phyloP scores from a whole-genome alignment of 2,329 filamentous ascomycete genomes.

The Claviceps sorghi region DNA sequence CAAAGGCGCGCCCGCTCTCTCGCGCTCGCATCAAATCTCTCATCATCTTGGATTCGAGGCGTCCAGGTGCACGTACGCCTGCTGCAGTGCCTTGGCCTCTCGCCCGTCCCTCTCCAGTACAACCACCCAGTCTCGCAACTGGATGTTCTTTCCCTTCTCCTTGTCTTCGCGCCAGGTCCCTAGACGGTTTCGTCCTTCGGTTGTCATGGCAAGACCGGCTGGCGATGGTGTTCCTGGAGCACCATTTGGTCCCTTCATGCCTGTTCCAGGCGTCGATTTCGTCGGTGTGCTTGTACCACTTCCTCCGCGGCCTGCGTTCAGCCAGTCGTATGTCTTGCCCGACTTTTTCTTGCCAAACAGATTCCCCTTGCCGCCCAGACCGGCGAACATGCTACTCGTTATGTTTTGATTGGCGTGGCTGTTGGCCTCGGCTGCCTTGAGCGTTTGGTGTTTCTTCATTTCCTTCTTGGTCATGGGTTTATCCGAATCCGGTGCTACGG shows the following conservation, averaged over 20 bases:
- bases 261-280: conserved; percentile 18
- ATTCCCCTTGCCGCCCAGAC: conserved; percentile 47
- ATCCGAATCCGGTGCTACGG: conserved; percentile 46
- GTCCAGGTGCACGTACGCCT: conserved; percentile 39
- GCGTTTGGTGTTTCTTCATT: conserved; percentile 56
- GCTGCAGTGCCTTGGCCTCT: conserved; percentile 48
- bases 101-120: conserved; percentile 67
- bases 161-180: conserved; percentile 69
- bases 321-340: conserved; percentile 60
- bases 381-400: conserved; percentile 59
- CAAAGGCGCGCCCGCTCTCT: background rate
- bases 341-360: conserved; percentile 45
- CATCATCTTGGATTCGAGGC: conserved; percentile 28
- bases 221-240: conserved; percentile 17
- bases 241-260: conserved; percentile 20
- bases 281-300: conserved; percentile 40
- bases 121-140: conserved; percentile 68
- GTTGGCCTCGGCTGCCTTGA: conserved; percentile 62
- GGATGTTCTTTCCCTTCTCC: conserved; percentile 62
- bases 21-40: conserved; percentile 4
- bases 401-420: conserved; percentile 71
- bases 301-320: conserved; percentile 39
- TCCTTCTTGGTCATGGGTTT: conserved; percentile 82
- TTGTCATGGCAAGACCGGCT: conserved; percentile 31
- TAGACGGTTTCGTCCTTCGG: conserved; percentile 45